phyloP scores from a whole-genome alignment of 345 rosid species.

The Arabidopsis suecica region DNA sequence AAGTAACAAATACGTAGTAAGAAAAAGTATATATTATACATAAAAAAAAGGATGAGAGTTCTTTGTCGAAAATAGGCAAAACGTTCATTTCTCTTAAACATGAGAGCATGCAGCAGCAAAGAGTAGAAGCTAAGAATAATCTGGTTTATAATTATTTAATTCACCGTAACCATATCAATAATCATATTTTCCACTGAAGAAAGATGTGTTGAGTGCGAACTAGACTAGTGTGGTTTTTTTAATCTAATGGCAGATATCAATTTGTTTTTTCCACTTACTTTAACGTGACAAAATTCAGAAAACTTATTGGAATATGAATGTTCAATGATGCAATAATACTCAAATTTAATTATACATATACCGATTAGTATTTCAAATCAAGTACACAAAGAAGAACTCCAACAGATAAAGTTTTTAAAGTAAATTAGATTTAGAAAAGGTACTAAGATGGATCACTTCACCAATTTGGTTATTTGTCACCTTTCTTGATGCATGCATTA shows the following conservation, averaged over 20 bases:
- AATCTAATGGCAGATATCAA: not conserved
- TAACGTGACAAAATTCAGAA: not conserved
- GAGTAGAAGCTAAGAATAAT: constrained; percentile 82
- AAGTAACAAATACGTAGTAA: not conserved
- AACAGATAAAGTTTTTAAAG: constrained; percentile 7
- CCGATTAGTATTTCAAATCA: constrained; percentile 25
- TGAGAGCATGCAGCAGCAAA: constrained; percentile 37
- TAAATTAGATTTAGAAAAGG: constrained; percentile 3
- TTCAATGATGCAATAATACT: not conserved
- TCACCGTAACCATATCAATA: not conserved
- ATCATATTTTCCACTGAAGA: constrained; percentile 11
- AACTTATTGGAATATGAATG: not conserved
- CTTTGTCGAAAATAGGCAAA: constrained; percentile 74
- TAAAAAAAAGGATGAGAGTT: constrained; percentile 58
- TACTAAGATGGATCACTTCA: constrained; percentile 41
- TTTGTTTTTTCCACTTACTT: not conserved
- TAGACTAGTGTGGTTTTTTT: not conserved
- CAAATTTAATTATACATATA: not conserved
- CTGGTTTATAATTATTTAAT: constrained; percentile 19
- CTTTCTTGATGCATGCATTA: constrained; percentile 44
- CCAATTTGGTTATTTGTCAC: constrained; percentile 47
- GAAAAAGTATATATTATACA: not conserved
- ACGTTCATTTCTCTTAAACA: constrained; percentile 57
- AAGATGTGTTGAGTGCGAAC: constrained; percentile 4
- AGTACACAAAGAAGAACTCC: constrained; percentile 18